Conservation (phyloP, 345 rosid species). For the Lumnitzera racemosa region DNA sequence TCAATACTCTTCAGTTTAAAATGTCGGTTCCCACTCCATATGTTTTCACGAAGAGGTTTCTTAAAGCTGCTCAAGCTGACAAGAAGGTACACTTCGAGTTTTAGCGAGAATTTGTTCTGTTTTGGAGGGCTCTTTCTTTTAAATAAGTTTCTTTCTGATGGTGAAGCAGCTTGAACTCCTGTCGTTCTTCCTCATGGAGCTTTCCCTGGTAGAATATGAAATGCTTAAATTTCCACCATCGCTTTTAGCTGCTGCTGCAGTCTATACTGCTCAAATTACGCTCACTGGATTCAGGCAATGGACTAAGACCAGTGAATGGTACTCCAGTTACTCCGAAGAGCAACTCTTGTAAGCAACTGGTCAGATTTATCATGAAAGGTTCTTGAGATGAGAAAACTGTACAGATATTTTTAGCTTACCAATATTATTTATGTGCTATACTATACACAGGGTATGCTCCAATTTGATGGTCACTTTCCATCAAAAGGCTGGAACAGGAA, state of each 20-base stretch:
- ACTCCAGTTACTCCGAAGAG: constrained; percentile 37
- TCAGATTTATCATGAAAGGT: background rate
- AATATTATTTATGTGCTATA: background rate
- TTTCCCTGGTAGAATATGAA: constrained; percentile 43
- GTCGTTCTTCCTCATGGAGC: constrained; percentile 53
- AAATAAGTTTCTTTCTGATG: background rate
- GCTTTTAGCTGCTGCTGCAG: constrained; percentile 55
- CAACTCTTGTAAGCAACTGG: constrained; percentile 29
- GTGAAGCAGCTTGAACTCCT: constrained; percentile 25
- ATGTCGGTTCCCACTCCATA: constrained; percentile 82
- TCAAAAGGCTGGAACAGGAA: constrained; percentile 12
- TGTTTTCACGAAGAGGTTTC: constrained; percentile 55
- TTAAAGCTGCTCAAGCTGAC: constrained; percentile 29
- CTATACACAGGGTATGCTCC: constrained; percentile 9
- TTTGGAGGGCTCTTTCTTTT: background rate
- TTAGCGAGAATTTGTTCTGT: background rate
- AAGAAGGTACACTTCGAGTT: constrained; percentile 17
- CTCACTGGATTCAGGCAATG: constrained; percentile 30
- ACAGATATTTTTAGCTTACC: background rate
- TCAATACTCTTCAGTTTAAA: constrained; percentile 64
- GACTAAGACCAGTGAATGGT: constrained; percentile 41
- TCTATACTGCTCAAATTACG: constrained; percentile 54
- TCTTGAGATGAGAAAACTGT: background rate
- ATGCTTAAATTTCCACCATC: constrained; percentile 59
- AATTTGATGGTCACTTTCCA: constrained; percentile 18